Evolutionary conservation across 2,329 filamentous ascomycete species (phyloP), one percentile per base, ranked within the genome.

Genomic region (Alternaria conjuncta): DNA sequence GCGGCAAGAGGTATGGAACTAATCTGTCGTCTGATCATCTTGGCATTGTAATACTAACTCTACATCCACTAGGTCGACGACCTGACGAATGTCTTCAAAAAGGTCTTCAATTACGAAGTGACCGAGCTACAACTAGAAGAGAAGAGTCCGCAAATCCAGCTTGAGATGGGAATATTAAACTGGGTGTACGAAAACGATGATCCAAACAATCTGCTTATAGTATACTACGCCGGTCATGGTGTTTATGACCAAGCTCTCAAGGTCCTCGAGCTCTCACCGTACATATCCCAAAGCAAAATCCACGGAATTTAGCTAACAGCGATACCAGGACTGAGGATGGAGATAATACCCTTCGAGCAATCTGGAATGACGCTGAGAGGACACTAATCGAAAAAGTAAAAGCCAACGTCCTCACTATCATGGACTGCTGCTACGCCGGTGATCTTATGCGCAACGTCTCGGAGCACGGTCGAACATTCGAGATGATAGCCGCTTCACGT

Each of bases 401-500:
- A 7, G 60, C 61, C 12, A 70, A 74, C 41, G 62, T 72, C 10
- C 62, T 75, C 15, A 41, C 57, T 11, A 71, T 75, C 21, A 63
- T 74, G 54, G 71, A 75, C 55, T 69, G 66, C 51, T 75, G 72
- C 60, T 74, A 57, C 41, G 67, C 72, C 13, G 65, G 67, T 55
- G 62, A 72, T 50, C 55, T 61, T 18, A 26, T 68, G 18, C 60
- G 64, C 12, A 64, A 51, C 18, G 55, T 62, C 26, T 9, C 46
- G 1, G 55, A 65, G 20, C 26, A 15, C 18, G 46, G 51, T 18
- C 49, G 64, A 32, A 61, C 55, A 3, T 66, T 60, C 18, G 64
- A 68, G 43, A 44, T 44, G 43, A 44, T 44, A 44, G 43, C 43
- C 43, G 43, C 43, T 6, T 44, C 43, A 8, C 4, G 3, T 44